phyloP scores from a whole-genome alignment of 1,139 yeast genomes.

The Nakaseomyces delphensis region DNA sequence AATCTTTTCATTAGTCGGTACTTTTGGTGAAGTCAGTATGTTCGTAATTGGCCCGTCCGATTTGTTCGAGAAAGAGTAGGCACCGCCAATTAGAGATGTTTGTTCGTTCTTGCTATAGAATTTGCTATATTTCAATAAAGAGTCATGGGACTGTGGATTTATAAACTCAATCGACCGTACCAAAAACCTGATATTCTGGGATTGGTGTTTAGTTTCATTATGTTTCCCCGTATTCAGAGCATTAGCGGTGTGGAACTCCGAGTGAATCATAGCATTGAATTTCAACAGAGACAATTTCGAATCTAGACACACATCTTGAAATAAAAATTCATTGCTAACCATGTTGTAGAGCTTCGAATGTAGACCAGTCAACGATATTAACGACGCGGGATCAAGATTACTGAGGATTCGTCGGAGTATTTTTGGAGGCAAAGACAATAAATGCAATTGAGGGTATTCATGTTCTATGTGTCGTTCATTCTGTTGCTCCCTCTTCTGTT shows the following conservation, averaged over 20 bases:
- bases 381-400: slow-evolving; percentile 17
- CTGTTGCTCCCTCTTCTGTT: neutral
- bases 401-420: slow-evolving; percentile 19
- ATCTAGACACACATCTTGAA: slow-evolving; percentile 19
- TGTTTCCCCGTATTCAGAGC: slow-evolving; percentile 9
- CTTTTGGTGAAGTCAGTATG: slow-evolving; percentile 1
- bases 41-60: slow-evolving; percentile 6
- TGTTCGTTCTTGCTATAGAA: slow-evolving; percentile 17
- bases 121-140: slow-evolving; percentile 28
- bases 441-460: slow-evolving; percentile 3
- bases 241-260: slow-evolving; percentile 22
- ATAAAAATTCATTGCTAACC: slow-evolving; percentile 23
- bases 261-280: slow-evolving; percentile 27
- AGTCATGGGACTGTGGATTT: slow-evolving; percentile 30
- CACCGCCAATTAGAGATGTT: slow-evolving; percentile 22
- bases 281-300: slow-evolving; percentile 24
- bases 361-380: slow-evolving; percentile 20
- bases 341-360: slow-evolving; percentile 21
- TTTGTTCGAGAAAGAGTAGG: slow-evolving; percentile 16
- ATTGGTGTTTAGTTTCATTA: slow-evolving; percentile 4
- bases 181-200: slow-evolving; percentile 23
- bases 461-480: neutral
- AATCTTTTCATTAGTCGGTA: slow-evolving; percentile 4
- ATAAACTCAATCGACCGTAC: slow-evolving; percentile 25
- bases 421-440: slow-evolving; percentile 15